Evolutionary conservation across 371 early-diverging fungal genomes (phyloP), one percentile per base, ranked within the genome.

Genomic region (Capillidium heterosporum): DNA sequence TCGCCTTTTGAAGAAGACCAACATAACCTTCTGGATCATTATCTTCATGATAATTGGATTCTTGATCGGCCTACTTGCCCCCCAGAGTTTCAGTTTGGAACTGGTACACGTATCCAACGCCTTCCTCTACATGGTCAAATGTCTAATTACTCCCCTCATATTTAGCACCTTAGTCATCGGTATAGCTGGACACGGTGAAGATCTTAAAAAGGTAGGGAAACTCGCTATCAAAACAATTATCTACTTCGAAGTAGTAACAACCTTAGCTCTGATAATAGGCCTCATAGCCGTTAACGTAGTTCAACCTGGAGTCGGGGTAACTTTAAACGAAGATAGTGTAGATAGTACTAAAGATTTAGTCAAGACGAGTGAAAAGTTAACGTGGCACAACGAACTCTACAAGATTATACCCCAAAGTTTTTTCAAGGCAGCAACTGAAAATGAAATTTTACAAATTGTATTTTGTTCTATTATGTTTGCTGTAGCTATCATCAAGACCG

Each of bases 111-210:
- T 82, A 24, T 76, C 77, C 32, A 64, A 65, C 5, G 67, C 73
- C 5, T 82, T 79, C 48, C 64, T 85, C 63, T 71, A 68, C n/a
- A 80, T 84, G 81, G 76, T 86, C 59, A 75, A 78, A 48, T 70
- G 71, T 46, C 65, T 84, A 32, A 80, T 80, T 32, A 71, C 60
- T 2, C 87, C 87, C 28, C 65, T 87, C 27, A 77, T 87, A 44
- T 84, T 84, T 64, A 72, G 77, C 2, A 77, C 76, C 3, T 62
- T 84, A 2, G 78, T 82, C 32, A 74, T 79, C 39, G 87, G 82
- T 46, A 85, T 87, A 63, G 76, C 75, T 32, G 80, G 84, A 17
- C 87, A 87, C 58, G 76, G 77, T 10, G 81, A 81, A 56, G 81
- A 83, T 65, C 67, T 83, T 39, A 63, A 59, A 10, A 66, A 71